phyloP scores from a whole-genome alignment of 2,329 filamentous ascomycete species.

The Cadophora sp. region DNA sequence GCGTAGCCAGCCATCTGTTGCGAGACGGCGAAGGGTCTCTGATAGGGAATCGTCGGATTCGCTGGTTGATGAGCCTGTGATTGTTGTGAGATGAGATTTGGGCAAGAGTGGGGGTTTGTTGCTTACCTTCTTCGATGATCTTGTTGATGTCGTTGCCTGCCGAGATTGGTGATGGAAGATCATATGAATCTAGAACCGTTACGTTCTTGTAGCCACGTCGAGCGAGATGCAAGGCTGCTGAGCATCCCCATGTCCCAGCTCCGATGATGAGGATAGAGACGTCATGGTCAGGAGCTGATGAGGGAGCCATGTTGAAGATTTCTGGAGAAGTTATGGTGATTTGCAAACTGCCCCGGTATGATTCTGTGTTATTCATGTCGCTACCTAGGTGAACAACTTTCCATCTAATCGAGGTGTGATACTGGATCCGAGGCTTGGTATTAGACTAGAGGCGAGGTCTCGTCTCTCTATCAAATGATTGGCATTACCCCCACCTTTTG shows the following conservation, averaged over 20 bases:
- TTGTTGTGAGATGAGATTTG: constrained; percentile 27
- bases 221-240: constrained; percentile 53
- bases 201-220: constrained; percentile 54
- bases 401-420: too few species aligned
- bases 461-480: too few species aligned
- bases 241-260: constrained; percentile 52
- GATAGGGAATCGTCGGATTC: constrained; percentile 37
- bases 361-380: too few species aligned
- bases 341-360: neutral
- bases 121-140: constrained; percentile 52
- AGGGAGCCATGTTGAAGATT: constrained; percentile 3
- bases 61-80: constrained; percentile 40
- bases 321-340: neutral
- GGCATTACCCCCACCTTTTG: too few species aligned
- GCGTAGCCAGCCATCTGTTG: constrained; percentile 51
- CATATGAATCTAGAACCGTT: constrained; percentile 56
- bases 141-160: constrained; percentile 68
- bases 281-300: neutral
- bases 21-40: constrained; percentile 46
- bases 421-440: too few species aligned
- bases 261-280: constrained; percentile 50
- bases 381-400: too few species aligned
- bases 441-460: too few species aligned
- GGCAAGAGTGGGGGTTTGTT: neutral
- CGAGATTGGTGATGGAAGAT: constrained; percentile 51